Percentiles rank a stretch among this genome's conserved stretches.
phyloP scores from a whole-genome alignment of 148 eudicot genomes.

The Vaccinium myrtillus region DNA sequence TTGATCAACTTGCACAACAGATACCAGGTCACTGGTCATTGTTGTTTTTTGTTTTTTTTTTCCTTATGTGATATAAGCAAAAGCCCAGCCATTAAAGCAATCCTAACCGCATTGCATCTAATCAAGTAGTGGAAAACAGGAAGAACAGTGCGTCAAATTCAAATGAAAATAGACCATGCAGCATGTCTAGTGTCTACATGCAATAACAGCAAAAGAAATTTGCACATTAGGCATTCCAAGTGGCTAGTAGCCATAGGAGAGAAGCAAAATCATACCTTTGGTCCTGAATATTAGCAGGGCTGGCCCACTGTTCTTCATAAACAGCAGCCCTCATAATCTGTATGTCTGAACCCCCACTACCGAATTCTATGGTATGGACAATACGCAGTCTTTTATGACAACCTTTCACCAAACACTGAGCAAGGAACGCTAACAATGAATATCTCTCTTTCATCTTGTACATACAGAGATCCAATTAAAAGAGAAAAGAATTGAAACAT shows the following conservation, averaged over 20 bases:
- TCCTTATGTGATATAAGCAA: background rate
- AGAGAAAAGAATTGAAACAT: background rate
- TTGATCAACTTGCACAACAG: background rate
- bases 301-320: conserved; percentile 94
- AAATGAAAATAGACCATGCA: conserved; percentile 6
- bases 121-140: background rate
- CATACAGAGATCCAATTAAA: background rate
- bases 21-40: background rate
- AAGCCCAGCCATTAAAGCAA: conserved; percentile 1
- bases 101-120: background rate
- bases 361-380: conserved; percentile 92
- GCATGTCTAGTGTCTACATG: background rate
- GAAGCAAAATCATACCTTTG: conserved; percentile 49
- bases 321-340: conserved; percentile 93
- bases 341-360: conserved; percentile 82
- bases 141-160: background rate
- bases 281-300: conserved; percentile 72
- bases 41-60: background rate
- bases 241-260: background rate
- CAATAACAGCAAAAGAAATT: background rate
- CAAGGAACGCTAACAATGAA: conserved; percentile 20
- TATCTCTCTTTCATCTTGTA: conserved; percentile 2
- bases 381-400: conserved; percentile 97
- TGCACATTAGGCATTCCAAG: background rate
- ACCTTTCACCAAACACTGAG: conserved; percentile 97